These are phyloP conservation scores for Bimuria novae-zelandiae DNA, from an alignment of 2,329 filamentous ascomycete genomes.

Conservation along the genomic window DNA sequence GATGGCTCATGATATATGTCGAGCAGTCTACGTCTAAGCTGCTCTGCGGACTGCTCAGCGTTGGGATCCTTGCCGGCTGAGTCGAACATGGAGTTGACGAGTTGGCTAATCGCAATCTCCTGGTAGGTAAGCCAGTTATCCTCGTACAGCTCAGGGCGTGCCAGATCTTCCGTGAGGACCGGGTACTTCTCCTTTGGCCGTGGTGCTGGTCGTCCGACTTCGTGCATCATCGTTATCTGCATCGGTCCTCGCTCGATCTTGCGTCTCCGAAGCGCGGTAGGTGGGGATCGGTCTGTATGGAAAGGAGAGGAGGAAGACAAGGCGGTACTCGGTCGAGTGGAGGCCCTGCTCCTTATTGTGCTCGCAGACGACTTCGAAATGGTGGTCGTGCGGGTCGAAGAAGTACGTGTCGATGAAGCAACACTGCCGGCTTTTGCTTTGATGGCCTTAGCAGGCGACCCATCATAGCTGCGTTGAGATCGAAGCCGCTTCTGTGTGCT, in stretches of 20 bases:
- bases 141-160: slow-evolving; percentile 63
- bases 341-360: slow-evolving; percentile 28
- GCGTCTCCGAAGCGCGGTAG: slow-evolving; percentile 37
- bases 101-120: slow-evolving; percentile 63
- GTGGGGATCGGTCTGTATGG: slow-evolving; percentile 42
- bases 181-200: slow-evolving; percentile 51
- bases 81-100: slow-evolving; percentile 62
- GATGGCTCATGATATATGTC: slow-evolving; percentile 58
- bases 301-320: slow-evolving; percentile 44
- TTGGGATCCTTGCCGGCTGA: slow-evolving; percentile 34
- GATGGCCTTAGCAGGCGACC: slow-evolving; percentile 41
- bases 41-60: slow-evolving; percentile 33
- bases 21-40: slow-evolving; percentile 56
- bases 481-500: slow-evolving; percentile 40
- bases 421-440: slow-evolving; percentile 36
- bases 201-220: slow-evolving; percentile 35
- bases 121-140: slow-evolving; percentile 67
- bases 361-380: slow-evolving; percentile 24
- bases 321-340: slow-evolving; percentile 21
- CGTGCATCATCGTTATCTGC: slow-evolving; percentile 40
- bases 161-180: slow-evolving; percentile 59
- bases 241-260: slow-evolving; percentile 29
- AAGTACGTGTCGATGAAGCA: slow-evolving; percentile 31
- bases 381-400: slow-evolving; percentile 23
- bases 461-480: slow-evolving; percentile 36